Evolutionary conservation across 805 yeast genomes (phyloP).

Genomic region (Zygoascus ofunaensis): DNA sequence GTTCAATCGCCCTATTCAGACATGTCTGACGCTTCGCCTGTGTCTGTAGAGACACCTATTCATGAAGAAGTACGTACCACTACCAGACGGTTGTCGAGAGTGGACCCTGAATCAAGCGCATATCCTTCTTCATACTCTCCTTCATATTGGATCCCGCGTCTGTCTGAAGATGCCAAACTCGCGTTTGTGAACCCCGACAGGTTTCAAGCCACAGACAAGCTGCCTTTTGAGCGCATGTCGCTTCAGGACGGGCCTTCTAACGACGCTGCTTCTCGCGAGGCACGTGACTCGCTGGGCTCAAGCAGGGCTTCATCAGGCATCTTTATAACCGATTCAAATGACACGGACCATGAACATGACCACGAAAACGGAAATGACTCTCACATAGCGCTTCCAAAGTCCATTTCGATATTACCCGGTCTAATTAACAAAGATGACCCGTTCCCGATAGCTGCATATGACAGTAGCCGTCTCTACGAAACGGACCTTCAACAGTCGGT

Average conservation of each 20-base stretch:
- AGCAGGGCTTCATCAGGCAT: too few species aligned
- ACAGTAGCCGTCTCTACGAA: neutral
- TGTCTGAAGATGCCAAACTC: slow-evolving; percentile 17
- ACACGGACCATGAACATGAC: too few species aligned
- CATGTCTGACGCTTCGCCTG: too few species aligned
- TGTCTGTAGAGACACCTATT: too few species aligned
- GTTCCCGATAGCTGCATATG: neutral
- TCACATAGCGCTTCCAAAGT: neutral
- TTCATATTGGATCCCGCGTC: slow-evolving; percentile 30
- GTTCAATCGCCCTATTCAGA: too few species aligned
- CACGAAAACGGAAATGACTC: too few species aligned
- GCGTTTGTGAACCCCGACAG: slow-evolving; percentile 16
- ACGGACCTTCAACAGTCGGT: neutral
- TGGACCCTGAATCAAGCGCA: neutral
- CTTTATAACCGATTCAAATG: too few species aligned
- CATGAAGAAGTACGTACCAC: too few species aligned
- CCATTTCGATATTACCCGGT: neutral
- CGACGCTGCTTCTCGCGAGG: too few species aligned
- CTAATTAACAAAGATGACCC: neutral
- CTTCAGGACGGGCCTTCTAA: neutral
- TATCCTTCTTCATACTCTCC: slow-evolving; percentile 8
- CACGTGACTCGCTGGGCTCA: too few species aligned
- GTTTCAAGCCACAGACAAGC: slow-evolving; percentile 9
- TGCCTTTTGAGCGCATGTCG: slow-evolving; percentile 16
- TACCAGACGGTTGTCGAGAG: too few species aligned